phyloP scores from a whole-genome alignment of 2,329 filamentous ascomycete genomes.

The Neofusicoccum umdonicola region DNA sequence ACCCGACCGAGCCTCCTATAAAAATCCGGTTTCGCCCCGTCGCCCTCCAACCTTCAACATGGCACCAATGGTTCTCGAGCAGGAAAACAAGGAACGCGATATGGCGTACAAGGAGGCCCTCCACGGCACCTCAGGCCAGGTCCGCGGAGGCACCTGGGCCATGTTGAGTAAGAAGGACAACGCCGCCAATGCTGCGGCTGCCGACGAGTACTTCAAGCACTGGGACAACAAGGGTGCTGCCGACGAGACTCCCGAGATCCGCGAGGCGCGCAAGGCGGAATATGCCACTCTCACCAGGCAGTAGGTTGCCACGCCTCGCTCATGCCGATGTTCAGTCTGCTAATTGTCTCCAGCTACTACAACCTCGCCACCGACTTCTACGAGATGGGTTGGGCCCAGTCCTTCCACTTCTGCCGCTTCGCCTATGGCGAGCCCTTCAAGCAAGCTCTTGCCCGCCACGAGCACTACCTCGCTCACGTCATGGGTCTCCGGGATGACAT shows the following conservation, averaged over 20 bases:
- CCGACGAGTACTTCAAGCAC: constrained; percentile 94
- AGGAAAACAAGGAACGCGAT: constrained; percentile 81
- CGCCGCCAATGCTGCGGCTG: constrained; percentile 73
- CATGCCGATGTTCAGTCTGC: constrained; percentile 26
- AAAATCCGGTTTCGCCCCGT: not conserved
- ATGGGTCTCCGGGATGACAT: constrained; percentile 84
- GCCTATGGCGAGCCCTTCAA: constrained; percentile 80
- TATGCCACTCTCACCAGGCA: constrained; percentile 93
- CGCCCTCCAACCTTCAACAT: constrained; percentile 37
- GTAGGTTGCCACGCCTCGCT: constrained; percentile 52
- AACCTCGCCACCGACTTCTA: constrained; percentile 95
- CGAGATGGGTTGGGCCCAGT: constrained; percentile 95
- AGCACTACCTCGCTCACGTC: constrained; percentile 92
- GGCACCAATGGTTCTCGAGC: constrained; percentile 64
- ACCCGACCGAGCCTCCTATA: constrained; percentile 8
- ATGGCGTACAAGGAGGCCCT: constrained; percentile 86
- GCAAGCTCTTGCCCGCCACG: constrained; percentile 91
- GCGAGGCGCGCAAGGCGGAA: constrained; percentile 78
- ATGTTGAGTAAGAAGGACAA: constrained; percentile 78
- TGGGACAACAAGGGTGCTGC: constrained; percentile 82
- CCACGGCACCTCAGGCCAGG: constrained; percentile 71
- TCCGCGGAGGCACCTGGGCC: constrained; percentile 71
- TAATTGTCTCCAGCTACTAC: constrained; percentile 68
- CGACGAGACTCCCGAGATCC: constrained; percentile 77
- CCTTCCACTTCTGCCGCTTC: constrained; percentile 97